Evolutionary conservation across 192 early-diverging fungal genomes (phyloP), one percentile per base, ranked within the genome.

Genomic region (Coemansia guatemalensis): DNA sequence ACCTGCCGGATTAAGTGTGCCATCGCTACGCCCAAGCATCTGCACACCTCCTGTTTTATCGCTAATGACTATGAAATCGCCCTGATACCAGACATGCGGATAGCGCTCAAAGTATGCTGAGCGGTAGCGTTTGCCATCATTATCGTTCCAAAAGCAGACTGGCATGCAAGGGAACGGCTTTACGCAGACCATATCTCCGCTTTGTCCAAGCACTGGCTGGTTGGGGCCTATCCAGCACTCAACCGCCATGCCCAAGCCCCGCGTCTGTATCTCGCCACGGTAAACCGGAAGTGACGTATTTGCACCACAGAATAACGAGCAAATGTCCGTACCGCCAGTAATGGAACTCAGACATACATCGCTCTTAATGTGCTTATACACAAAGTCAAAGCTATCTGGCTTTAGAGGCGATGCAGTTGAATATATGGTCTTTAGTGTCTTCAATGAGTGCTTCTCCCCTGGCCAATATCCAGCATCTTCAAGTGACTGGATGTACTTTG

Each of bases 91-190:
- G 26, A 96, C 85, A 62, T 86, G 75, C 1, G 84, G 73, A 68
- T 93, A 93, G 49, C 89, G 85, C 27, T 85, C 82, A 84, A 99
- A 99, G 76, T 99, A 99, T 0, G 97, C 93, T 8, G 70, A 65
- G 56, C 62, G 84, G 80, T 99, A 99, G 73, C 94, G 93, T 51
- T 74, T 64, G 64, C 84, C 76, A 14, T 75, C 82, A 1, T 80
- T 67, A 70, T 99, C 95, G 56, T 90, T 87, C 89, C 91, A 99
- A 81, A 99, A 95, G 63, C 83, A 90, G 2, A 96, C 93, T 29
- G 97, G 97, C 97, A 97, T 97, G 73, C 92, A 93, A 5, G 97
- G 97, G 85, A 99, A 99, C 6, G 95, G 90, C 62, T 85, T 85
- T 1, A 88, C 90, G 78, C 97, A 99, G 4, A 97, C 92, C 67